A percentile compares a stretch with the other conserved stretches of the same genome.
These are phyloP conservation scores for Suillus bovinus DNA, from an alignment of 768 basidiomycete species.

Conservation along the genomic window DNA sequence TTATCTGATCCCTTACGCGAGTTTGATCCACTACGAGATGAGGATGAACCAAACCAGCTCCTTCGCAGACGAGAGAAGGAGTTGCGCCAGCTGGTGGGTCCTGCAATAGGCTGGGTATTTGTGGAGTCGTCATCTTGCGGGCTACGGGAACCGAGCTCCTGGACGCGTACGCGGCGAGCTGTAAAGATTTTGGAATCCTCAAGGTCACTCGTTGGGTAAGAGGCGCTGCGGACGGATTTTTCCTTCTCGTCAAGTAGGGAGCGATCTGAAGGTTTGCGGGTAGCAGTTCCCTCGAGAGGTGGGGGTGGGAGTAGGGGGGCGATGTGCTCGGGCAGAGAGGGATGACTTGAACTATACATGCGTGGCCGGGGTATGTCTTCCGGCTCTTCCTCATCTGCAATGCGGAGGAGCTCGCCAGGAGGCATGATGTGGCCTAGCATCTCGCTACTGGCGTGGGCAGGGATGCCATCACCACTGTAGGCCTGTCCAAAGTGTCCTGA, in stretches of 20 bases:
- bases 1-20: slow-evolving; percentile 34
- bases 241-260: slow-evolving; percentile 34
- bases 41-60: slow-evolving; percentile 56
- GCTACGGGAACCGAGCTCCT: slow-evolving; percentile 30
- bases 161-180: slow-evolving; percentile 41
- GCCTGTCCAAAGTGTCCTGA: slow-evolving; percentile 35
- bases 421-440: slow-evolving; percentile 36
- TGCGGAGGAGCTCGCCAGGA: slow-evolving; percentile 35
- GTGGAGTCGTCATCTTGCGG: slow-evolving; percentile 23
- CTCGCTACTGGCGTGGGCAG: slow-evolving; percentile 33
- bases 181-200: slow-evolving; percentile 35
- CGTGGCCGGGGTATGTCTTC: slow-evolving; percentile 24
- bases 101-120: slow-evolving; percentile 18
- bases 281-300: slow-evolving; percentile 34
- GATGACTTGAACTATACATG: slow-evolving; percentile 29
- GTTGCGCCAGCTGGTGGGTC: slow-evolving; percentile 33
- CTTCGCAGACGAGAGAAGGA: slow-evolving; percentile 50
- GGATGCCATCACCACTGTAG: slow-evolving; percentile 24
- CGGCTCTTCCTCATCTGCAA: slow-evolving; percentile 35
- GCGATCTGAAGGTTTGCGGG: slow-evolving; percentile 17
- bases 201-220: slow-evolving; percentile 34
- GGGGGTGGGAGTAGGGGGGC: slow-evolving; percentile 42
- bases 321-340: slow-evolving; percentile 27
- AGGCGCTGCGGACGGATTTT: slow-evolving; percentile 33
- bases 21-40: slow-evolving; percentile 30